Percentiles rank a stretch among this genome's conserved stretches.
Evolutionary conservation across 805 yeast genomes (phyloP).

Genomic region (Diddensiella santjacobensis): DNA sequence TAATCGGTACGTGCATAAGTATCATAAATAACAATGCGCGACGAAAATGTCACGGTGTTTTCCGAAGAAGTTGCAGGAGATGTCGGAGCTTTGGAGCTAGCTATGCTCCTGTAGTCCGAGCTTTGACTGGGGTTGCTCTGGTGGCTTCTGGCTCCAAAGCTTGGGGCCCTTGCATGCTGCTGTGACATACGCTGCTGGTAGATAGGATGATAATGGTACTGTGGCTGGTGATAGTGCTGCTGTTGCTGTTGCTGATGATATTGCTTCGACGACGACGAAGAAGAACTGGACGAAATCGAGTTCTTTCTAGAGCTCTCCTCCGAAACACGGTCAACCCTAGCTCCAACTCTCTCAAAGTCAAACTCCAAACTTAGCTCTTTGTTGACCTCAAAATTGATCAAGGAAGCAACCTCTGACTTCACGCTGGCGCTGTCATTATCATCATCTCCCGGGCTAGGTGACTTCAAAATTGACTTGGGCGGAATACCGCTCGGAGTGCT

Average conservation of each 20-base stretch:
- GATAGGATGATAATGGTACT: conserved; percentile 19
- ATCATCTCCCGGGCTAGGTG: conserved; percentile 6
- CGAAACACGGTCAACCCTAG: conserved; percentile 7
- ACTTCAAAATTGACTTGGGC: conserved; percentile 22
- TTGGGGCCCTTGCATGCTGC: conserved; percentile 15
- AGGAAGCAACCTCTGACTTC: conserved; percentile 3
- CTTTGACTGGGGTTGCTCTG: conserved; percentile 3
- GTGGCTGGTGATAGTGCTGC: conserved; percentile 8
- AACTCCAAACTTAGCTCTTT: conserved; percentile 9
- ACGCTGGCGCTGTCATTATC: not conserved
- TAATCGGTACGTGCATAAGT: conserved; percentile 81
- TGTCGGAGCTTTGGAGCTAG: not conserved
- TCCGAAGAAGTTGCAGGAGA: conserved; percentile 1
- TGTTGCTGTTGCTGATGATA: conserved; percentile 13
- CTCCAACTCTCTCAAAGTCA: conserved; percentile 12
- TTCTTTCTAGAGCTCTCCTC: not conserved
- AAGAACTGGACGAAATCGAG: not conserved
- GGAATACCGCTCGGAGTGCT: conserved; percentile 5
- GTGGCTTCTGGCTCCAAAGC: conserved; percentile 13
- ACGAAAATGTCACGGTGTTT: conserved; percentile 60
- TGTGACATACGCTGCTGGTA: conserved; percentile 21
- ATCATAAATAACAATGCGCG: conserved; percentile 77
- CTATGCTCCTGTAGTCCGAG: conserved; percentile 1
- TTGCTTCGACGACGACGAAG: not conserved
- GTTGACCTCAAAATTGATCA: conserved; percentile 1